Base-by-base conservation (phyloP, 305 asterid species). In the Solanum hybrid region DNA sequence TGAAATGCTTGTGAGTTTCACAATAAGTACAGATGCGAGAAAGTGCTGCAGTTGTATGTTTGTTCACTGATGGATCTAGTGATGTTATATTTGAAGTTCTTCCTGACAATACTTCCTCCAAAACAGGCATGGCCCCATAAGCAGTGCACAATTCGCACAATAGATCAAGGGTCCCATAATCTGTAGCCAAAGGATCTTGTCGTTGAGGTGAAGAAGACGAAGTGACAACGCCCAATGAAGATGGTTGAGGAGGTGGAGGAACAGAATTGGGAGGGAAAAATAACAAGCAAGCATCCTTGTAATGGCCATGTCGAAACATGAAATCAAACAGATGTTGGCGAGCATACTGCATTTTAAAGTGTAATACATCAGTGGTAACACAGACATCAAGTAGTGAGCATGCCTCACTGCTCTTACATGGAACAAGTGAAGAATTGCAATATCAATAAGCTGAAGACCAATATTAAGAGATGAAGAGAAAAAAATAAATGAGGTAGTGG, bases 231-330 rank as follows among this genome's bases (percentile, higher is more conserved):
- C 97, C 96, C 91, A 92, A 80, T 13, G 95, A 93, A 80, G 96
- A 92, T 92, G 96, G 94, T 92, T 94, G 98, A 34, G 95, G 94
- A 39, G 97, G 92, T 86, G 92, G 90, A 77, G 99, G 98, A 92
- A 96, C 94, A 77, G 98, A 92, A 90, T 94, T 91, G 90, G 92
- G 93, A 90, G 99, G 98, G 87, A 97, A 97, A 93, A 96, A 95
- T 90, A 97, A 93, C 91, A 93, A 92, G 94, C 98, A 97, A 78
- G 98, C 98, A 91, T 97, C 99, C 92, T 94, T 93, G 88, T 93
- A 97, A 88, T 96, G 95, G 67, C 98, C 99, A 92, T 97, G 99
- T 95, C 94, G 94, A 93, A 97, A 97, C 98, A 97, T 95, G 94
- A 97, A 97, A 92, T 91, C 92, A 89, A 97, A 98, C 96, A 97